A percentile compares a stretch with the other conserved stretches of the same genome.
phyloP scores from a whole-genome alignment of 169 alveolate species.

The Cryptosporidium baileyi region DNA sequence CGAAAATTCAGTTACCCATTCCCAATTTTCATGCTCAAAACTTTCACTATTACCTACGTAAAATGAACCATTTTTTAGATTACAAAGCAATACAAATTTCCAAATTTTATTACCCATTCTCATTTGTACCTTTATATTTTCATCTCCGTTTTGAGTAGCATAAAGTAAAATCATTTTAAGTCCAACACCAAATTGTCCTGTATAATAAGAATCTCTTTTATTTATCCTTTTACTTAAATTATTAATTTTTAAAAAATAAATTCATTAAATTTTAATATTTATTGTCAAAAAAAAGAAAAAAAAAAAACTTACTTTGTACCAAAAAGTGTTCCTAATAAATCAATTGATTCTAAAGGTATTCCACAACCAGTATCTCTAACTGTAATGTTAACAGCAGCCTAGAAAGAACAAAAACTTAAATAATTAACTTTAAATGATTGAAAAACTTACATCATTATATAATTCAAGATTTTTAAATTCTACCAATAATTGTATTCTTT shows the following conservation, averaged over 20 bases:
- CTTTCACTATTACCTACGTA: constrained; percentile 61
- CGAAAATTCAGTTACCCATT: constrained; percentile 63
- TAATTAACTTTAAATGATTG: not conserved
- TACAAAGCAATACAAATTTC: constrained; percentile 34
- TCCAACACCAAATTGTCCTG: constrained; percentile 69
- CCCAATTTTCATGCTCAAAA: constrained; percentile 3
- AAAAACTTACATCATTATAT: constrained; percentile 20
- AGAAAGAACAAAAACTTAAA: not conserved
- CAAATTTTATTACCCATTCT: constrained; percentile 53
- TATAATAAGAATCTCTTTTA: constrained; percentile 37
- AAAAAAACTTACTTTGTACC: constrained; percentile 56
- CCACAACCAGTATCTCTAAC: constrained; percentile 65
- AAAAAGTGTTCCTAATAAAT: constrained; percentile 52
- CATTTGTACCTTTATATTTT: constrained; percentile 33
- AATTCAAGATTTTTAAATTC: constrained; percentile 13
- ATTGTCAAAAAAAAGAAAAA: not conserved
- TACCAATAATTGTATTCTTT: not conserved
- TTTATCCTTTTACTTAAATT: constrained; percentile 34
- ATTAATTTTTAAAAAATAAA: not conserved
- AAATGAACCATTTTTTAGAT: constrained; percentile 39
- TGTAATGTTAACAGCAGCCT: constrained; percentile 15
- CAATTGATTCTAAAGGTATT: constrained; percentile 59
- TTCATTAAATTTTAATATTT: not conserved
- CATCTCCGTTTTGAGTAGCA: constrained; percentile 47
- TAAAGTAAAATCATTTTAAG: constrained; percentile 66